phyloP scores from a whole-genome alignment of 2,329 filamentous ascomycete genomes.

The Aspergillus sp. region DNA sequence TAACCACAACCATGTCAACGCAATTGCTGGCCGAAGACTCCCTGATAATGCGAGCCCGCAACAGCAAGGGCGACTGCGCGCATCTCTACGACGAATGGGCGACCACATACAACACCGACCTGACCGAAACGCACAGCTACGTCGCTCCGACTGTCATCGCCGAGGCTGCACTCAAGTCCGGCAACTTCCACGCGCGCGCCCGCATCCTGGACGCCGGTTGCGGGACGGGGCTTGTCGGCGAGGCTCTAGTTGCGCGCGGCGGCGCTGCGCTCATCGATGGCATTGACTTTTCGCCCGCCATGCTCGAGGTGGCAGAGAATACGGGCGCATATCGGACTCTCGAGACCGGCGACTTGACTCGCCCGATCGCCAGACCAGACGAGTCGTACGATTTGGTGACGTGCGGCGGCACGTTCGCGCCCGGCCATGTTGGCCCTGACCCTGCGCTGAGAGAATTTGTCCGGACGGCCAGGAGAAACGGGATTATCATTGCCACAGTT shows the following conservation, averaged over 20 bases:
- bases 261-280: constrained; percentile 43
- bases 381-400: constrained; percentile 42
- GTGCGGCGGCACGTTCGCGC: constrained; percentile 48
- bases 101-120: constrained; percentile 34
- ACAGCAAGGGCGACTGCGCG: constrained; percentile 28
- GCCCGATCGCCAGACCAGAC: constrained; percentile 31
- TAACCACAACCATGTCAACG: too few species aligned
- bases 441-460: constrained; percentile 42
- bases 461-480: constrained; percentile 39
- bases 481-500: constrained; percentile 44
- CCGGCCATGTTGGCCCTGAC: constrained; percentile 45
- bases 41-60: too few species aligned
- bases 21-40: too few species aligned
- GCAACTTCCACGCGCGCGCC: constrained; percentile 11
- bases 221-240: constrained; percentile 46
- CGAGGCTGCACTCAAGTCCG: constrained; percentile 19
- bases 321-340: constrained; percentile 42
- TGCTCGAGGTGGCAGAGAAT: constrained; percentile 45
- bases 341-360: constrained; percentile 39
- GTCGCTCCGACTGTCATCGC: constrained; percentile 34
- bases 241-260: constrained; percentile 36
- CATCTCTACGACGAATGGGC: constrained; percentile 41
- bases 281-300: constrained; percentile 44
- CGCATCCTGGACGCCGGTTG: constrained; percentile 46
- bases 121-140: constrained; percentile 31